phyloP scores from a whole-genome alignment of 176 grass and related monocot genomes.

The Oryza rufipogon region DNA sequence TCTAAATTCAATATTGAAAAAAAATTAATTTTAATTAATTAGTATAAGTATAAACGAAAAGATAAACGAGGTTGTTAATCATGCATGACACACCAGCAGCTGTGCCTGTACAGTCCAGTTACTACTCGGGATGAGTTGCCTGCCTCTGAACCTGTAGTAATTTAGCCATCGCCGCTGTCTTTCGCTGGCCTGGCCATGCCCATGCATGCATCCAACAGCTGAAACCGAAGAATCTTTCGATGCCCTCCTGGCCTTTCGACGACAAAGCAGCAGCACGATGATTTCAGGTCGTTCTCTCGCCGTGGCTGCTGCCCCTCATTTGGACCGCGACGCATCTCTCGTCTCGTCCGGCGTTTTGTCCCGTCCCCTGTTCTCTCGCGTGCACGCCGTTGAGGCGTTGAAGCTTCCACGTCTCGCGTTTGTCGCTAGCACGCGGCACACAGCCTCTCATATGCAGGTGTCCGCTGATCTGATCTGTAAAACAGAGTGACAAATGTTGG shows the following conservation, averaged over 20 bases:
- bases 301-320: not conserved
- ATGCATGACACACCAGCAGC: not conserved
- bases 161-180: not conserved
- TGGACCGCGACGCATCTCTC: not conserved
- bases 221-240: conserved; percentile 9
- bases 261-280: not conserved
- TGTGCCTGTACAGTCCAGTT: not conserved
- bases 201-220: not conserved
- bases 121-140: not conserved
- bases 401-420: not conserved
- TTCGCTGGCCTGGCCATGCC: not conserved
- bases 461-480: not conserved
- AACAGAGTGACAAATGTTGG: not conserved
- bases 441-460: no score
- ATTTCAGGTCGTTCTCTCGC: conserved; percentile 14
- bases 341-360: not conserved
- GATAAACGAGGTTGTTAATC: no score
- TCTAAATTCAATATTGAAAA: no score
- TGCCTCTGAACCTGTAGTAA: not conserved
- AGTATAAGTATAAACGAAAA: no score
- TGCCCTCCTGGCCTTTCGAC: not conserved
- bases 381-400: not conserved
- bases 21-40: no score
- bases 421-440: not conserved
- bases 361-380: not conserved